Evolutionary conservation across 1,139 yeast genomes (phyloP).

Genomic region (Ogataea hybrid): DNA sequence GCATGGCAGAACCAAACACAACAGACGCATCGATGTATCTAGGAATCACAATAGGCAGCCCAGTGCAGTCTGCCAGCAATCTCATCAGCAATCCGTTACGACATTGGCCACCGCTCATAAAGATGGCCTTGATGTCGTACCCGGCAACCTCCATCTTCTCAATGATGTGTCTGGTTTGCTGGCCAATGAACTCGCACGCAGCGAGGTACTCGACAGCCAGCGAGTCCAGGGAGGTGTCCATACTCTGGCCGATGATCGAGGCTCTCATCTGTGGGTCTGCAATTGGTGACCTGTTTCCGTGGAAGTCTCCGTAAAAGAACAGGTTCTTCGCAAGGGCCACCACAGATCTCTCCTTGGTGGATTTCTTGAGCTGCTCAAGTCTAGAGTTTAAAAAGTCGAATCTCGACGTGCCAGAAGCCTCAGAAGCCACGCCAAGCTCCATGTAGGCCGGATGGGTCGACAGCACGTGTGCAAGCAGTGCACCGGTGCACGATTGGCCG

Average conservation of each 20-base stretch:
- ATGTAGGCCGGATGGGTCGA: conserved; percentile 85
- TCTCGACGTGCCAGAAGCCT: conserved; percentile 64
- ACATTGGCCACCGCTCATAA: conserved; percentile 96
- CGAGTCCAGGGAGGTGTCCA: conserved; percentile 84
- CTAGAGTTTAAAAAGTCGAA: conserved; percentile 80
- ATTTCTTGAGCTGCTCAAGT: conserved; percentile 64
- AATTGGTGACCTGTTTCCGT: conserved; percentile 94
- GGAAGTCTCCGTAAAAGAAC: conserved; percentile 94
- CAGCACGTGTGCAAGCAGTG: conserved; percentile 84
- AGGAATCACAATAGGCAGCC: conserved; percentile 89
- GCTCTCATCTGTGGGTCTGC: conserved; percentile 95
- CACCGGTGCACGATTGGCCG: conserved; percentile 97
- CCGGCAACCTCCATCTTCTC: conserved; percentile 82
- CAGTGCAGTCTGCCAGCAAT: conserved; percentile 88
- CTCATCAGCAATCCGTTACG: conserved; percentile 87
- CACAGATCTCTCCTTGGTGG: conserved; percentile 61
- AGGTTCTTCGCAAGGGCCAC: conserved; percentile 79
- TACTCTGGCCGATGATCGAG: conserved; percentile 86
- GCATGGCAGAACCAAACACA: conserved; percentile 89
- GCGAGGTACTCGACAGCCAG: conserved; percentile 84
- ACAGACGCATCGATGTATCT: conserved; percentile 96
- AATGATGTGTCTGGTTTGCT: conserved; percentile 93
- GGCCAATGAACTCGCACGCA: conserved; percentile 96
- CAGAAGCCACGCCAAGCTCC: conserved; percentile 51
- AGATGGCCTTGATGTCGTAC: conserved; percentile 70